phyloP scores from a whole-genome alignment of 2,329 filamentous ascomycete species.

The Epichloe gansuensis region DNA sequence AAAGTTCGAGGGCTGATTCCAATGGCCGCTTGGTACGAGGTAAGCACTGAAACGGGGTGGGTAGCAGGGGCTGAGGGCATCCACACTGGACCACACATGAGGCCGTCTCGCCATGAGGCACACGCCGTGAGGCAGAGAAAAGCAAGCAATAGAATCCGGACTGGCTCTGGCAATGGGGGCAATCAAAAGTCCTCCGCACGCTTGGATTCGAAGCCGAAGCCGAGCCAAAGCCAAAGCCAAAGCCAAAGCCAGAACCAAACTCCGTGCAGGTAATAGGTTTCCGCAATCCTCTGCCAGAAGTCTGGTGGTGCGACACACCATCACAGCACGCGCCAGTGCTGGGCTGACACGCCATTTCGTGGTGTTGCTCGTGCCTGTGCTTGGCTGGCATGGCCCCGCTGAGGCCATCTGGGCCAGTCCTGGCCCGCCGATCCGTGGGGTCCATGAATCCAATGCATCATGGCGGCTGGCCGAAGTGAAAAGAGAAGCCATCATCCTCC shows the following conservation, averaged over 20 bases:
- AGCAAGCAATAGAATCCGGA: too few relatives aligned
- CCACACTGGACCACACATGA: not conserved
- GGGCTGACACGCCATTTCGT: slow-evolving; percentile 1
- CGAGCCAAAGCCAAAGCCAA: not conserved
- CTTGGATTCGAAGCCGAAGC: not conserved
- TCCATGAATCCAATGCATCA: not conserved
- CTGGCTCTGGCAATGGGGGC: too few relatives aligned
- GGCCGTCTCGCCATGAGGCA: not conserved
- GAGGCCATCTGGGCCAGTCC: not conserved
- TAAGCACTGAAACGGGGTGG: not conserved
- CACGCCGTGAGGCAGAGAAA: too few relatives aligned
- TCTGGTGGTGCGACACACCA: not conserved
- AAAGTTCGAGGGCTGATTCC: too few relatives aligned
- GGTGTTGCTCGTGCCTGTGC: not conserved
- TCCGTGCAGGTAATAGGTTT: not conserved
- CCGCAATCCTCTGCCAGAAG: not conserved
- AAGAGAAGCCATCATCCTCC: not conserved
- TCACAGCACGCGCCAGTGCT: not conserved
- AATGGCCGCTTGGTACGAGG: not conserved
- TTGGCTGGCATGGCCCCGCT: not conserved
- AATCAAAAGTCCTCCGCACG: not conserved
- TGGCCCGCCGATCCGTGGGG: not conserved
- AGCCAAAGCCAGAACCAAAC: too few relatives aligned
- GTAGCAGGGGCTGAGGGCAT: not conserved
- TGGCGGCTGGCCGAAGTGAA: too few relatives aligned